Evolutionary conservation across 768 basidiomycete species (phyloP).

Genomic region (Lactarius hatsudake): DNA sequence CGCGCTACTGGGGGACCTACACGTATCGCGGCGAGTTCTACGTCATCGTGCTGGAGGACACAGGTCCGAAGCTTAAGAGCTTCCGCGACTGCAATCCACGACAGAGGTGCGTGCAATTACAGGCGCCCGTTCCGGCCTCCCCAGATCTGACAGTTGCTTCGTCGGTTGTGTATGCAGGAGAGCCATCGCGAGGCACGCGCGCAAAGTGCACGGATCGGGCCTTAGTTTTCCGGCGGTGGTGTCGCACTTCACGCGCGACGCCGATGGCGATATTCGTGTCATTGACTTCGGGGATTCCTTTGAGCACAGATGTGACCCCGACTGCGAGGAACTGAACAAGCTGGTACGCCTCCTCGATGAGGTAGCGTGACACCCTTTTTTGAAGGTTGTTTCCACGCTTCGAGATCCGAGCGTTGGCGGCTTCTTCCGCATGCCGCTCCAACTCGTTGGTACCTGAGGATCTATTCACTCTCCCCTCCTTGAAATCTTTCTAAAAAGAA

Average conservation of each 20-base stretch:
- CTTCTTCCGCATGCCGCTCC: not conserved
- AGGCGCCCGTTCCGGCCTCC: not conserved
- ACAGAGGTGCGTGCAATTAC: constrained; percentile 13
- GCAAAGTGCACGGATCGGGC: constrained; percentile 2
- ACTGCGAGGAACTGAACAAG: constrained; percentile 14
- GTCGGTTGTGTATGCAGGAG: not conserved
- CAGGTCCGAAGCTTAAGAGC: constrained; percentile 10
- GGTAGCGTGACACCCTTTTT: not conserved
- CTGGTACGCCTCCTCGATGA: constrained; percentile 8
- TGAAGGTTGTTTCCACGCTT: not conserved
- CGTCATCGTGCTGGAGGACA: constrained; percentile 17
- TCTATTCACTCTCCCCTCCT: not conserved
- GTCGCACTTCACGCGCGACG: constrained; percentile 10
- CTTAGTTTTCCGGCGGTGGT: constrained; percentile 10
- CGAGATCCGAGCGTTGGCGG: not conserved
- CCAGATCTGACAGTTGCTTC: not conserved
- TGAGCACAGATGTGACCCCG: constrained; percentile 13
- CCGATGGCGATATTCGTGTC: not conserved
- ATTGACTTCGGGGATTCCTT: constrained; percentile 18
- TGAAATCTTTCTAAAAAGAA: not conserved
- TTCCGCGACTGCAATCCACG: constrained; percentile 9
- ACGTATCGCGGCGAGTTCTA: constrained; percentile 22
- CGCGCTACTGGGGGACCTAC: constrained; percentile 18
- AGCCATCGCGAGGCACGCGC: not conserved
- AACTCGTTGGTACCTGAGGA: not conserved